phyloP scores from a whole-genome alignment of 176 grass and related monocot genomes.

The Saccharum spontaneum region DNA sequence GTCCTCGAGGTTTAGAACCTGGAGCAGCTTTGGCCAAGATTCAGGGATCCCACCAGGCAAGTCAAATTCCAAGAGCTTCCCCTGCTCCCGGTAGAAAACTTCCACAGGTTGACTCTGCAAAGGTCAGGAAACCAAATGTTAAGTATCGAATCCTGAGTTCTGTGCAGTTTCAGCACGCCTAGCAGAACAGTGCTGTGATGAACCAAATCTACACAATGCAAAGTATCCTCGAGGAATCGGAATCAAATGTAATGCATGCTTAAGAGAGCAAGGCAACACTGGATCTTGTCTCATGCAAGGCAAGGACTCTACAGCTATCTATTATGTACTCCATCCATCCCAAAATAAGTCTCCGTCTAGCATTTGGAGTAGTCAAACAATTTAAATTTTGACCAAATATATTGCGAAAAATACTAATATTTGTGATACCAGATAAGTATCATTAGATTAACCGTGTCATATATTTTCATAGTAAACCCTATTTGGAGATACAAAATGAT shows the following conservation, averaged over 20 bases:
- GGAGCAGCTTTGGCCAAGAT: constrained; percentile 87
- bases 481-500: neutral
- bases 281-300: neutral
- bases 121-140: constrained; percentile 6
- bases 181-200: neutral
- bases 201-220: neutral
- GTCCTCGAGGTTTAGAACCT: constrained; percentile 79
- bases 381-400: too few species aligned
- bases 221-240: neutral
- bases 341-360: neutral
- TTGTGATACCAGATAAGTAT: too few species aligned
- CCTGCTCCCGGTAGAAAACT: constrained; percentile 68
- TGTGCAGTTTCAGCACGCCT: neutral
- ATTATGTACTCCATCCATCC: neutral
- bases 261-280: neutral
- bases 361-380: too few species aligned
- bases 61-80: constrained; percentile 86
- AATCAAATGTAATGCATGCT: neutral
- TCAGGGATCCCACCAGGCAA: constrained; percentile 87
- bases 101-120: constrained; percentile 86
- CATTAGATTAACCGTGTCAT: too few species aligned
- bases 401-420: too few species aligned
- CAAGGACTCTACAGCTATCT: neutral
- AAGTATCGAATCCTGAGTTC: neutral
- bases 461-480: too few species aligned